Base-by-base conservation (phyloP, 2,329 filamentous ascomycete species). In the Uncinocarpus reesii region DNA sequence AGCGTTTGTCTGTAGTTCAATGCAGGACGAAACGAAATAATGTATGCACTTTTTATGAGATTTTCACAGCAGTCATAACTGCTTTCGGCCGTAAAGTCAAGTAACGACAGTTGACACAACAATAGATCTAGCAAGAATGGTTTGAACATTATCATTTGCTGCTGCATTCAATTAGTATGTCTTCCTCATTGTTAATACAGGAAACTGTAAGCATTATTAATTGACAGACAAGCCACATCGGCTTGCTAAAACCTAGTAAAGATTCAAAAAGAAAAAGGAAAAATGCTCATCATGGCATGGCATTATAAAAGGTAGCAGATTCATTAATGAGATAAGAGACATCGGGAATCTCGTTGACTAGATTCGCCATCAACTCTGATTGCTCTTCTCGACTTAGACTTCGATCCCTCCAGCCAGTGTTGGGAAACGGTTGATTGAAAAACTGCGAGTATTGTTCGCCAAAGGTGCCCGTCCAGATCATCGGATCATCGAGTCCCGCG, bases 361-460 rank as follows among this genome's bases (percentile, higher is more conserved):
- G 74, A 42, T 81, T 80, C 48, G 81, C 79, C 83, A 93, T 87
- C 31, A 94, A 71, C 68, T 94, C 85, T 53, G 82, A 68, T 65
- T 92, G 86, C 65, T 93, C 86, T 59, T 86, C 78, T 54, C 88
- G 83, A 51, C 81, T 89, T 26, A 93, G 70, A 51, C 73, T 73
- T 75, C 86, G 58, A 79, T 79, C 51, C 74, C 76, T 60, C 77
- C 76, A 63, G 53, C 68, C 58, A 59, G 71, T 63, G 52, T 68
- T 61, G 24, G 67, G 68, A 49, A 68, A 69, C 8, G 68, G 65
- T 38, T 71, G 68, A 36, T 69, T 66, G 54, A 69, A 67, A 52
- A 71, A 71, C 37, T 70, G 68, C 15, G 68, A 71, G 50, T 71
- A 71, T 46, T 71, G 69, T 40, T 70, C 68, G 7, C 66, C 68